Evolutionary conservation across 2,329 filamentous ascomycete species (phyloP), one percentile per base, ranked within the genome.

Genomic region (Chrysoporthe cubensis): DNA sequence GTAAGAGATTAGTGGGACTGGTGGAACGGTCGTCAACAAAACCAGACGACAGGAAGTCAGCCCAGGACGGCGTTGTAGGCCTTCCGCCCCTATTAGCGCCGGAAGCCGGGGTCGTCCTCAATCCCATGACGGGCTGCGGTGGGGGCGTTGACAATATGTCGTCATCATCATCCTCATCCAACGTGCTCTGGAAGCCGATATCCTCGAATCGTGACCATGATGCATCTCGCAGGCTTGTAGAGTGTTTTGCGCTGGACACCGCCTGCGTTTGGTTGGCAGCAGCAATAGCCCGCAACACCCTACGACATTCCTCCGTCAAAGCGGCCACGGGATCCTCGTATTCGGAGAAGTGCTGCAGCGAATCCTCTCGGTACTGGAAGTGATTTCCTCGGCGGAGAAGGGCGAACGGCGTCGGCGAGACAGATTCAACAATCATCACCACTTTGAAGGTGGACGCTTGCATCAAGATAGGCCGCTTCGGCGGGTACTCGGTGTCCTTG

Each of bases 171-270:
- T 90, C 86, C 60, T 93, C 91, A 57, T 94, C 90, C 32, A 94
- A 82, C 0, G 90, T 80, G 69, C 87, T 92, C 4, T 91, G 88
- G 75, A 98, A 99, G 0, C 96, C 96, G 73, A 98, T 89, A 75
- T 97, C 96, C 77, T 97, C 93, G 71, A 99, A 99, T 62, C 94
- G 88, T 18, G 96, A 98, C 96, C 96, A 99, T 0, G 94, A 96
- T 26, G 94, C 92, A 77, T 98, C 94, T 46, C 88, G 87, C 66
- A 93, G 80, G 69, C 90, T 89, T 4, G 90, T 93, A 1, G 90
- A 92, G 67, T 89, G 87, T 76, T 92, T 90, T 18, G 87, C 83
- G 75, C 85, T 90, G 4, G 90, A 91, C 16, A 90, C 87, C 7
- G 78, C 78, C 65, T 91, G 89, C 0, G 93, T 96, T 77, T 97